Percentiles rank a stretch among this genome's conserved stretches.
Evolutionary conservation across 352 stramenopile species (phyloP).

Genomic region (Globisporangium cystogenes): DNA sequence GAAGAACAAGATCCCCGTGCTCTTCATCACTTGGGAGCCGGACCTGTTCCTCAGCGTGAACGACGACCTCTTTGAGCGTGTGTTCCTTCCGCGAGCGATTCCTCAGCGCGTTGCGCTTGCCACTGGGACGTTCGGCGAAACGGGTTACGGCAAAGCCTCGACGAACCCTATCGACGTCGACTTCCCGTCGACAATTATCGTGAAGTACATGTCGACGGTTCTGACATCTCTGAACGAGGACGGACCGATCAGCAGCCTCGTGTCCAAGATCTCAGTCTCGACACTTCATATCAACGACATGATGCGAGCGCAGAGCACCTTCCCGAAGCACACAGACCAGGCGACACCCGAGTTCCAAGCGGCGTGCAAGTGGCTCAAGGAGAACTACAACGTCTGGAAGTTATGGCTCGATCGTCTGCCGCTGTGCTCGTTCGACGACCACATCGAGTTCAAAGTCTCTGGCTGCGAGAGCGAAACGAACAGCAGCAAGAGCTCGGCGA

Average conservation of each 20-base stretch:
- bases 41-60: slow-evolving; percentile 35
- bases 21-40: slow-evolving; percentile 53
- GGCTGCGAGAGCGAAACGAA: slow-evolving; percentile 17
- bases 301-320: slow-evolving; percentile 16
- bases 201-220: too few species aligned
- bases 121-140: too few species aligned
- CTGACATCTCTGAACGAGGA: too few species aligned
- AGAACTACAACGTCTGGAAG: slow-evolving; percentile 42
- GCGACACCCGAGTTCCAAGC: slow-evolving; percentile 28
- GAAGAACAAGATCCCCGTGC: slow-evolving; percentile 13
- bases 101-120: too few species aligned
- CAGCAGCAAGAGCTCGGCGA: slow-evolving; percentile 9
- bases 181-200: too few species aligned
- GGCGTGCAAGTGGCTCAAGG: slow-evolving; percentile 41
- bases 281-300: slow-evolving; percentile 39
- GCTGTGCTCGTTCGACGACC: slow-evolving; percentile 14
- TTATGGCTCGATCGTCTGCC: slow-evolving; percentile 33
- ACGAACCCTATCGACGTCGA: too few species aligned
- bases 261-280: slow-evolving; percentile 25
- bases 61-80: slow-evolving; percentile 2
- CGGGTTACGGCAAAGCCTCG: too few species aligned
- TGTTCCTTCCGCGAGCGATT: too few species aligned
- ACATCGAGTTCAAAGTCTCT: slow-evolving; percentile 21
- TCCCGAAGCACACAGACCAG: slow-evolving; percentile 4
- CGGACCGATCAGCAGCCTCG: too few species aligned